Evolutionary conservation across 129 eudicot genomes (phyloP).

Genomic region (Dittrichia graveolens): DNA sequence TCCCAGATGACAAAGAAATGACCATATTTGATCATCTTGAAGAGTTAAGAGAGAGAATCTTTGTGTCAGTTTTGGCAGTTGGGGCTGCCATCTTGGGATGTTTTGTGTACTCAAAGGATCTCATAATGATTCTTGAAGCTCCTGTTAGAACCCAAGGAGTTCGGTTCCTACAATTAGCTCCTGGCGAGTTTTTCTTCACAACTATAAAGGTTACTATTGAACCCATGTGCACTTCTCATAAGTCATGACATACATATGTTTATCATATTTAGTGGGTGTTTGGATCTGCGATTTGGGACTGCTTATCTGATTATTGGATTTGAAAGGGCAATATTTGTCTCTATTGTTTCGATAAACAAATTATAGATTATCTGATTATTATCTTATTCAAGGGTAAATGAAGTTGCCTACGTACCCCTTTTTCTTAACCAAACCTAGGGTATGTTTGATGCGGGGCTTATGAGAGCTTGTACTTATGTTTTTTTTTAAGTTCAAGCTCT

Average conservation of each 20-base stretch:
- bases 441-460: no score
- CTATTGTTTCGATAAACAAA: not conserved
- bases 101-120: conserved; percentile 89
- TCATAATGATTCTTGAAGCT: conserved; percentile 89
- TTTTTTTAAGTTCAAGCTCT: no score
- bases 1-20: conserved; percentile 97
- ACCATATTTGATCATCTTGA: conserved; percentile 92
- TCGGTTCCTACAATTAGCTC: conserved; percentile 90
- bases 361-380: no score
- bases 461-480: no score
- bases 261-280: not conserved
- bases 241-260: not conserved
- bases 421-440: no score
- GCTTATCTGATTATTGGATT: not conserved
- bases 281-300: not conserved
- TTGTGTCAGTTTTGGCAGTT: conserved; percentile 91
- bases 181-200: conserved; percentile 97
- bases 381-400: no score
- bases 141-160: conserved; percentile 95
- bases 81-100: conserved; percentile 94
- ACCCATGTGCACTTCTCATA: conserved; percentile 20
- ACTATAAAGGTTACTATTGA: conserved; percentile 66
- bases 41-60: conserved; percentile 85
- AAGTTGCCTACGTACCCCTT: no score
- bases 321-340: not conserved